Evolutionary conservation across 768 basidiomycete genomes (phyloP).

Genomic region (Galerina marginata): DNA sequence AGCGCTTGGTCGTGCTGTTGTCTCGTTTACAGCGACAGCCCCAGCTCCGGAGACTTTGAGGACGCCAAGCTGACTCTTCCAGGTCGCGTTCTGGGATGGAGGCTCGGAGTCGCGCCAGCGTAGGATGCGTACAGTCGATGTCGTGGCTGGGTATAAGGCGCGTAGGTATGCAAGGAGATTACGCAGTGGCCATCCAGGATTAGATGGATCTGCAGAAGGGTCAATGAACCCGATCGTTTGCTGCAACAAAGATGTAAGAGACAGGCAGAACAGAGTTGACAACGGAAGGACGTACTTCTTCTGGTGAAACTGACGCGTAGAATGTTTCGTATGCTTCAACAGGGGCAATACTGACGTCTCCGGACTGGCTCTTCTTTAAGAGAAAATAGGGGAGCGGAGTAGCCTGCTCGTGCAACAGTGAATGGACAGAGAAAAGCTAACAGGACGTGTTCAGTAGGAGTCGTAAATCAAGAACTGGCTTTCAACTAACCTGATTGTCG

Average conservation of each 20-base stretch:
- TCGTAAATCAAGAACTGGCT: not conserved
- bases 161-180: constrained; percentile 88
- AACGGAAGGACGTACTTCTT: constrained; percentile 38
- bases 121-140: constrained; percentile 63
- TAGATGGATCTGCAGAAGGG: constrained; percentile 75
- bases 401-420: constrained; percentile 45
- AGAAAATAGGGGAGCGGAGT: constrained; percentile 65
- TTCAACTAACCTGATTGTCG: constrained; percentile 41
- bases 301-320: constrained; percentile 46
- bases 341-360: constrained; percentile 47
- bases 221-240: constrained; percentile 75
- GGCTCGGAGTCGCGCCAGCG: constrained; percentile 77
- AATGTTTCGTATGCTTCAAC: constrained; percentile 65
- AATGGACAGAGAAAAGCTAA: constrained; percentile 61
- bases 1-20: constrained; percentile 53
- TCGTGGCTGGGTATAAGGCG: constrained; percentile 55
- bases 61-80: constrained; percentile 70
- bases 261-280: not conserved
- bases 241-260: constrained; percentile 16
- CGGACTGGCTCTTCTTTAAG: constrained; percentile 44
- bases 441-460: not conserved
- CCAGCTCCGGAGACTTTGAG: constrained; percentile 40
- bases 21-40: constrained; percentile 13
- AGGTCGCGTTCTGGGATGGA: constrained; percentile 38
- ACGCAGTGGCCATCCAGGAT: constrained; percentile 92